Percentiles rank a stretch among this genome's conserved stretches.
Conservation (phyloP, 2,329 filamentous ascomycete species). For the Teratosphaeria nubilosa region DNA sequence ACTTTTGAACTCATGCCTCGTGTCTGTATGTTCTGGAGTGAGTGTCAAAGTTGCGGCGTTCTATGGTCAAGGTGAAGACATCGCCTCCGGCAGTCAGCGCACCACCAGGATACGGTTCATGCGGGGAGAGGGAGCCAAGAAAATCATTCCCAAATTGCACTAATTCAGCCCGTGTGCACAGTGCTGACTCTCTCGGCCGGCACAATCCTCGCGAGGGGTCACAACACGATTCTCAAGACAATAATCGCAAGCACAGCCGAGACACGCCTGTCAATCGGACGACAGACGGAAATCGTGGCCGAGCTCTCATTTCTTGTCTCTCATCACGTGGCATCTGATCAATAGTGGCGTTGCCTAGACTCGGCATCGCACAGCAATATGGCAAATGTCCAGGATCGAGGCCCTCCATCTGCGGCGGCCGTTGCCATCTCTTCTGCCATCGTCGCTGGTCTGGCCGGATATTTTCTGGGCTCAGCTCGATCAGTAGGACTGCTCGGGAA, state of each 20-base stretch:
- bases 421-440: slow-evolving; percentile 65
- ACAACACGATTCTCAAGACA: neutral
- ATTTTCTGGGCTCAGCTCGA: slow-evolving; percentile 56
- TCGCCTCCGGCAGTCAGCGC: neutral
- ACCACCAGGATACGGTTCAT: neutral
- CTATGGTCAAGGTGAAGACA: slow-evolving; percentile 3
- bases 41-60: slow-evolving; percentile 6
- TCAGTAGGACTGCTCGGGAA: slow-evolving; percentile 65
- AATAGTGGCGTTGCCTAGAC: neutral
- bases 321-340: neutral
- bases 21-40: neutral
- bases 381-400: slow-evolving; percentile 19
- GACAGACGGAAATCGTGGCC: neutral
- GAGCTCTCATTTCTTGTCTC: neutral
- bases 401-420: slow-evolving; percentile 44
- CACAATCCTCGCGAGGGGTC: neutral
- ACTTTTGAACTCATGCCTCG: slow-evolving; percentile 8
- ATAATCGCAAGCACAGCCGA: neutral
- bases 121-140: neutral
- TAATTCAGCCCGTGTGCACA: neutral
- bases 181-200: neutral
- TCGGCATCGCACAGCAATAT: slow-evolving; percentile 7
- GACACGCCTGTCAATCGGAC: neutral
- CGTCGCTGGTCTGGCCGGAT: slow-evolving; percentile 64
- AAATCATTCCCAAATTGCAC: neutral